Percentiles rank a stretch among this genome's conserved stretches.
These are phyloP conservation scores for Hypoxylon fuscum DNA, from an alignment of 495 filamentous ascomycete genomes.

Conservation along the genomic window DNA sequence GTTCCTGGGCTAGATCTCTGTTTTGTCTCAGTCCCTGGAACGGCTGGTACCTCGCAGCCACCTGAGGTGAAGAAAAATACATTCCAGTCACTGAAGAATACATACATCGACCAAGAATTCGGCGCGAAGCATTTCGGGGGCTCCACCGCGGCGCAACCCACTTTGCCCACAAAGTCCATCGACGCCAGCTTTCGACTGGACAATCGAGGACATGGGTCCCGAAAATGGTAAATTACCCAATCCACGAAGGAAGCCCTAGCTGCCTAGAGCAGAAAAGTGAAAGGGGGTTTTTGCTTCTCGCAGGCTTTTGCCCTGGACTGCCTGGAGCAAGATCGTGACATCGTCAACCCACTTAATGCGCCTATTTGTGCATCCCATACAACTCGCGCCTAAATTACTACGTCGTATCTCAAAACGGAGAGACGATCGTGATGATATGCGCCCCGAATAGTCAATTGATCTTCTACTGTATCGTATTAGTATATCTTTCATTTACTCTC, in stretches of 20 bases:
- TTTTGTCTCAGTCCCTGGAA: constrained; percentile 22
- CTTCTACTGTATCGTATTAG: not conserved
- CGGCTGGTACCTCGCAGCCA: constrained; percentile 17
- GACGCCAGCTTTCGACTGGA: constrained; percentile 16
- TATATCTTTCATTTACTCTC: not conserved
- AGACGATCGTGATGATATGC: not conserved
- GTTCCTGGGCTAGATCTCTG: constrained; percentile 28
- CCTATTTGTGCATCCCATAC: not conserved
- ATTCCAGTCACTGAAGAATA: constrained; percentile 8
- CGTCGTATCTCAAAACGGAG: not conserved
- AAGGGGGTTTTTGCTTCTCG: constrained; percentile 5
- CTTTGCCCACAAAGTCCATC: constrained; percentile 17
- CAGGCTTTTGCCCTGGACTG: not conserved
- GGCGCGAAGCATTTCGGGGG: not conserved
- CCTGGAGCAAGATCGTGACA: not conserved
- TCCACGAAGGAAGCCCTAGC: constrained; percentile 14
- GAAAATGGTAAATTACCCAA: constrained; percentile 36
- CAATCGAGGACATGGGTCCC: constrained; percentile 14
- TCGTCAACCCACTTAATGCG: not conserved
- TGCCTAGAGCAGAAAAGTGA: not conserved
- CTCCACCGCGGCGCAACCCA: constrained; percentile 29
- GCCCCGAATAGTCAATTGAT: not conserved
- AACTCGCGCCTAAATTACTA: not conserved
- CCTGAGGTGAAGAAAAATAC: constrained; percentile 6
- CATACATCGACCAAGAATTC: constrained; percentile 23